Evolutionary conservation across 2,329 filamentous ascomycete genomes (phyloP), one percentile per base, ranked within the genome.

Genomic region (Talaromyces sp.): DNA sequence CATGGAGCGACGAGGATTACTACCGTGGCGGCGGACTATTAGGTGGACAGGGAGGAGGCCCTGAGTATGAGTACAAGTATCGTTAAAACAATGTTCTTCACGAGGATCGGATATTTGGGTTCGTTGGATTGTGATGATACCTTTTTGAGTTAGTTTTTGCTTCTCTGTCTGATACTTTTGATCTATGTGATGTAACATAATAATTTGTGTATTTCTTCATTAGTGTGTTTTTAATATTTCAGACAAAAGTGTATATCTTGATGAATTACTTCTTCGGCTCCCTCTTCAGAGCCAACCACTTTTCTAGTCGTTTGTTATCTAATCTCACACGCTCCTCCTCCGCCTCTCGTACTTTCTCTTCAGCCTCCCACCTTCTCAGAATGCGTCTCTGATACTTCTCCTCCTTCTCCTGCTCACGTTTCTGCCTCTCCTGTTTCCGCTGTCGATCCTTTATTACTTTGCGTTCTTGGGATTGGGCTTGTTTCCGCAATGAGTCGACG

Each of bases 401-500:
- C 71, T 78, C 73, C 54, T 69, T 69, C 60, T 73, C 73, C 8
- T 39, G 65, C 35, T 70, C 64, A 45, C 70, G 72, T 67, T 70
- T 68, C 41, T 65, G 68, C 64, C 69, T 71, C 65, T 70, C 70
- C 63, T 70, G 69, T 64, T 73, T 77, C 68, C 70, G 70, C 52
- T 66, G 72, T 68, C 71, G 75, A 75, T 76, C 75, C 64, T 78
- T 77, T 33, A 74, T 71, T 59, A 75, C 74, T 33, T 72, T 74
- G 62, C 74, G 75, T 63, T 75, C 78, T 57, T 78, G 79, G 33
- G 72, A 74, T 48, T 81, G 76, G 5, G 74, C 73, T 64, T 81
- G 79, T n/a, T 70, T 68, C 8, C 75, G 73, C 35, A 87, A 75
- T 57, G 69, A 72, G 63, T 75, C 77, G 52, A 82, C 73, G 67